Base-by-base conservation (phyloP, 2,329 filamentous ascomycete genomes). In the Simplicillium aogashimaense region DNA sequence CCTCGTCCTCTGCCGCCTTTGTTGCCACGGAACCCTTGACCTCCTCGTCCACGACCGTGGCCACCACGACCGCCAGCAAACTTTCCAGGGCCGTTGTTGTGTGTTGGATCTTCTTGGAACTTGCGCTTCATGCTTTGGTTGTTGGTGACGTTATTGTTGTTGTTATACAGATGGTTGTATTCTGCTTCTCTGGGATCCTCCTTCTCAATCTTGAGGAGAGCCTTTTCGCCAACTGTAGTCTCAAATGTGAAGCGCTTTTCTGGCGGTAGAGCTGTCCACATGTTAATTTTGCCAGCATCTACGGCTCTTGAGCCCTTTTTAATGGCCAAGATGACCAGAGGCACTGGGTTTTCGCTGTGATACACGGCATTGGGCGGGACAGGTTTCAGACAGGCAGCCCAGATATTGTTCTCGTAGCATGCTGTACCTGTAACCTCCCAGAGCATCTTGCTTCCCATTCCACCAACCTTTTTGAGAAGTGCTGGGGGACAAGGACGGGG, bases 361-460 rank as follows among this genome's bases (percentile, higher is more conserved):
- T 80, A 81, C 35, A 70, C 72, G 31, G 81, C 76, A 1, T 72
- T 75, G 13, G 76, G 65, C 1, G 81, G 78, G 0, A 89, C 71
- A 1, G 92, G 87, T 28, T 77, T 72, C 10, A 95, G 76, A 34
- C 80, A 74, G 13, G 83, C 87, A 5, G 90, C 92, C 89, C 90
- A 98, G 31, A 97, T 74, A 50, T 76, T 83, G 57, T 88, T 81
- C 44, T 95, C 83, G 48, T 77, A 79, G 48, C 74, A 78, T 1
- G 79, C 87, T 6, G 82, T 78, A 30, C 81, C 86, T 0, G 79
- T 84, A 4, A 95, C 81, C 57, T 86, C 78, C 87, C 90, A 98
- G 32, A 68, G 78, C 62, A 94, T 74, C 60, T 83, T 90, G 51
- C 77, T 80, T 29, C 88, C 87, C 53, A 95, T 78, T 20, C 90